Conservation (phyloP, 1,139 yeast genomes). For the Scheffersomyces insectosa region DNA sequence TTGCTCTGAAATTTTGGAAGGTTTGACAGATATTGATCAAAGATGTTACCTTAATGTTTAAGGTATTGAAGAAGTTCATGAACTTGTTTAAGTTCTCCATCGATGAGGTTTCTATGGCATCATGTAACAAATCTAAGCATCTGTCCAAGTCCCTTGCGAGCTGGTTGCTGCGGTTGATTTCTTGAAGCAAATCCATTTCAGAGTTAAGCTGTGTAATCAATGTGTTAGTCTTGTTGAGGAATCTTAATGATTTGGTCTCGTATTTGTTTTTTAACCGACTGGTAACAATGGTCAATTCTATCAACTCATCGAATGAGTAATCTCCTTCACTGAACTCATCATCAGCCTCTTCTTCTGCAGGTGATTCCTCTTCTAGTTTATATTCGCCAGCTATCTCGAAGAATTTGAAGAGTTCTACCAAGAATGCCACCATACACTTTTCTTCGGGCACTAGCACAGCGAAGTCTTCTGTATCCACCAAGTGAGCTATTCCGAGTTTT, state of each 20-base stretch:
- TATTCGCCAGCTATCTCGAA: conserved; percentile 29
- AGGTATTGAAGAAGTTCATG: conserved; percentile 1
- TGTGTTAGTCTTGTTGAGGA: conserved; percentile 26
- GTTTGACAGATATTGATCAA: conserved; percentile 4
- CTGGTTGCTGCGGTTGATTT: conserved; percentile 6
- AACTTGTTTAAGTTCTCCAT: conserved; percentile 3
- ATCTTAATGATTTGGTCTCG: conserved; percentile 32
- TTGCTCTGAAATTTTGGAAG: conserved; percentile 9
- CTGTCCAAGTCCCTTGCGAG: conserved; percentile 3
- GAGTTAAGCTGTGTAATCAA: conserved; percentile 9
- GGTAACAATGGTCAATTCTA: conserved; percentile 21
- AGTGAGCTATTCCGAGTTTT: conserved; percentile 51
- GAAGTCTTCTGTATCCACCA: conserved; percentile 65
- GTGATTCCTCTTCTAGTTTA: conserved; percentile 2
- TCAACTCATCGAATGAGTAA: conserved; percentile 16
- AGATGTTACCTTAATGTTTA: conserved; percentile 8
- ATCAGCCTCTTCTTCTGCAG: background rate
- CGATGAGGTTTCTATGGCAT: conserved; percentile 4
- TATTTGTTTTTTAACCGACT: conserved; percentile 30
- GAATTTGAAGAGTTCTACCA: conserved; percentile 66
- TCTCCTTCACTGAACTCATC: conserved; percentile 1
- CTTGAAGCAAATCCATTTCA: conserved; percentile 7
- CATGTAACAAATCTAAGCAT: conserved; percentile 5
- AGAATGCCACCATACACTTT: conserved; percentile 61
- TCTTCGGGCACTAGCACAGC: conserved; percentile 58